A percentile compares a stretch with the other conserved stretches of the same genome.
Evolutionary conservation across 305 asterid species (phyloP).

Genomic region (Fraxinus xanthoxyloides): DNA sequence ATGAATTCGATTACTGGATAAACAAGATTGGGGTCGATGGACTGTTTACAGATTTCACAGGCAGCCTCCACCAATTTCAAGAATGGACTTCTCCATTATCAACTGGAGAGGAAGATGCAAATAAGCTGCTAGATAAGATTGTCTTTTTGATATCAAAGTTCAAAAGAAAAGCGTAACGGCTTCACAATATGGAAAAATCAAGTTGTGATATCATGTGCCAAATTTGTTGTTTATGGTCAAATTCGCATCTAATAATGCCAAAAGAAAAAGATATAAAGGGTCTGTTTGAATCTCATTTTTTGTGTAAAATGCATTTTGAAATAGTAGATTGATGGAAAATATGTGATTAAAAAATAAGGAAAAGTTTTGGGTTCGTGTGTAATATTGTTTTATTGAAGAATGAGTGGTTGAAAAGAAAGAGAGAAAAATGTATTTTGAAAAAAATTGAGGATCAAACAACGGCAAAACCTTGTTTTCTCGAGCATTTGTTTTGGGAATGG

Average conservation of each 20-base stretch:
- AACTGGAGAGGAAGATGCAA: conserved; percentile 43
- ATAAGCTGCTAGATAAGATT: conserved; percentile 51
- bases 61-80: conserved; percentile 84
- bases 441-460: too few species aligned
- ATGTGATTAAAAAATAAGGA: too few species aligned
- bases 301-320: too few species aligned
- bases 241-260: neutral
- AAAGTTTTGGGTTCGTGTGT: too few species aligned
- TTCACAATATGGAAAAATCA: neutral
- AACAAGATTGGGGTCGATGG: conserved; percentile 81
- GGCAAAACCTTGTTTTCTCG: too few species aligned
- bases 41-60: conserved; percentile 84
- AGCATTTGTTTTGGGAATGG: neutral
- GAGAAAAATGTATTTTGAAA: too few species aligned
- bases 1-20: conserved; percentile 76
- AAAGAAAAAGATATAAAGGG: too few species aligned
- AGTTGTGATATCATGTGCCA: neutral
- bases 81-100: conserved; percentile 62
- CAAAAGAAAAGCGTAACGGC: conserved; percentile 10
- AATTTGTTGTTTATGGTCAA: neutral
- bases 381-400: too few species aligned
- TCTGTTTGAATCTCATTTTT: too few species aligned
- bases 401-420: too few species aligned
- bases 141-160: conserved; percentile 46
- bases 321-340: too few species aligned